Conservation (phyloP, 805 yeast species). For the Yarrowia divulgata region DNA sequence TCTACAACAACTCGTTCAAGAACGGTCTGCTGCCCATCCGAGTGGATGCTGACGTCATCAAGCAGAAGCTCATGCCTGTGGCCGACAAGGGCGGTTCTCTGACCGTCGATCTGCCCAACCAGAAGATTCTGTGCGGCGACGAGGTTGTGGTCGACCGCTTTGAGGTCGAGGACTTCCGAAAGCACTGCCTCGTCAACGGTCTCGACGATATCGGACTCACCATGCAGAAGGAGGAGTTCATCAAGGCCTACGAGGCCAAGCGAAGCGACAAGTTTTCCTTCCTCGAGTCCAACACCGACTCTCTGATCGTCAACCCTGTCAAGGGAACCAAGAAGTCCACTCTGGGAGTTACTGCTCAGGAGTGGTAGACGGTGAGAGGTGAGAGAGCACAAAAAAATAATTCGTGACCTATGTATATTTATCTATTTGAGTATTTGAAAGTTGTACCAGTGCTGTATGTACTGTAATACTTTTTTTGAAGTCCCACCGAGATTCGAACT, state of each 20-base stretch:
- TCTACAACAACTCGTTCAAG: conserved; percentile 96
- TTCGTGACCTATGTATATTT: conserved; percentile 11
- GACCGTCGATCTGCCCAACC: conserved; percentile 85
- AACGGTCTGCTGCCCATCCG: conserved; percentile 94
- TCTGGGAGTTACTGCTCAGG: conserved; percentile 41
- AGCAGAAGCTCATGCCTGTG: conserved; percentile 74
- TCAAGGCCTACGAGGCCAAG: conserved; percentile 72
- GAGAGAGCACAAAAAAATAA: background rate
- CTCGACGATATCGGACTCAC: conserved; percentile 97
- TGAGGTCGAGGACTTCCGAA: conserved; percentile 89
- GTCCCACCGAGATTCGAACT: too few relatives aligned
- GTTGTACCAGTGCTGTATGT: too few relatives aligned
- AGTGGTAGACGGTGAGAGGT: conserved; percentile 36
- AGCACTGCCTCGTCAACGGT: conserved; percentile 93
- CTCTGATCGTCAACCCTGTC: conserved; percentile 64
- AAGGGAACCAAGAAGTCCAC: conserved; percentile 41
- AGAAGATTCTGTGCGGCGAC: conserved; percentile 72
- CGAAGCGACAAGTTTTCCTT: conserved; percentile 87
- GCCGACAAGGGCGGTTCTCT: conserved; percentile 76
- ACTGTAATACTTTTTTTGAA: too few relatives aligned
- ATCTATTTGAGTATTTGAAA: conserved; percentile 8
- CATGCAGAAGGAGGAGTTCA: conserved; percentile 82
- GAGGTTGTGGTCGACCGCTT: conserved; percentile 81
- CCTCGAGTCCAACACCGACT: conserved; percentile 83
- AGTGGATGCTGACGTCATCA: conserved; percentile 78